Evolutionary conservation across 2,329 filamentous ascomycete genomes (phyloP).

Genomic region (Colletotrichum tropicicola): DNA sequence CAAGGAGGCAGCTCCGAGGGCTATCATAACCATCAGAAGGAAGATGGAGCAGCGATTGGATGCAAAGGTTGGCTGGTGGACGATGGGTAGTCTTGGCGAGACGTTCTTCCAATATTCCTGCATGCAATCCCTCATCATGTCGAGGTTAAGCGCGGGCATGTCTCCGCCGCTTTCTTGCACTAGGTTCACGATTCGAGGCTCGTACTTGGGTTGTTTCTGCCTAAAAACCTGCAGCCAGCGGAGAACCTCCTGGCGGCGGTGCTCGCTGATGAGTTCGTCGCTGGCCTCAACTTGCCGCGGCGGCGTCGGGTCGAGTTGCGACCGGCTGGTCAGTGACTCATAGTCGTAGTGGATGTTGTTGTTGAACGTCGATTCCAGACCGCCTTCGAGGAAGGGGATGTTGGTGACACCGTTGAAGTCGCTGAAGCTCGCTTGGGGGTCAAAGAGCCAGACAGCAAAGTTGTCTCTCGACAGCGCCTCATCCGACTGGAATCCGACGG

Average conservation of each 20-base stretch:
- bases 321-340: slow-evolving; percentile 57
- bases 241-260: slow-evolving; percentile 54
- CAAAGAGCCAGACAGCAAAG: slow-evolving; percentile 62
- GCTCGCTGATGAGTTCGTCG: slow-evolving; percentile 55
- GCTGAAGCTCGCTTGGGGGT: slow-evolving; percentile 50
- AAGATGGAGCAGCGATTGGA: slow-evolving; percentile 81
- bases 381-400: slow-evolving; percentile 57
- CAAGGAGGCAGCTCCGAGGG: slow-evolving; percentile 83
- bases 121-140: slow-evolving; percentile 87
- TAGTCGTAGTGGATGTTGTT: slow-evolving; percentile 61
- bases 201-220: slow-evolving; percentile 51
- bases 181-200: slow-evolving; percentile 34
- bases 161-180: slow-evolving; percentile 52
- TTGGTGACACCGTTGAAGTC: slow-evolving; percentile 52
- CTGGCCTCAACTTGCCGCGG: slow-evolving; percentile 48
- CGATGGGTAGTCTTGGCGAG: slow-evolving; percentile 85
- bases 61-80: slow-evolving; percentile 88
- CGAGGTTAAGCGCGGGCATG: slow-evolving; percentile 67
- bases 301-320: slow-evolving; percentile 54
- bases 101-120: slow-evolving; percentile 90
- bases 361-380: slow-evolving; percentile 60
- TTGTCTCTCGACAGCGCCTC: slow-evolving; percentile 50
- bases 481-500: slow-evolving; percentile 44
- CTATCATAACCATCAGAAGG: slow-evolving; percentile 82
- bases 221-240: slow-evolving; percentile 53